Percentiles rank a stretch among this genome's conserved stretches.
Evolutionary conservation across 352 stramenopile species (phyloP).

Genomic region (Peronospora destructor): DNA sequence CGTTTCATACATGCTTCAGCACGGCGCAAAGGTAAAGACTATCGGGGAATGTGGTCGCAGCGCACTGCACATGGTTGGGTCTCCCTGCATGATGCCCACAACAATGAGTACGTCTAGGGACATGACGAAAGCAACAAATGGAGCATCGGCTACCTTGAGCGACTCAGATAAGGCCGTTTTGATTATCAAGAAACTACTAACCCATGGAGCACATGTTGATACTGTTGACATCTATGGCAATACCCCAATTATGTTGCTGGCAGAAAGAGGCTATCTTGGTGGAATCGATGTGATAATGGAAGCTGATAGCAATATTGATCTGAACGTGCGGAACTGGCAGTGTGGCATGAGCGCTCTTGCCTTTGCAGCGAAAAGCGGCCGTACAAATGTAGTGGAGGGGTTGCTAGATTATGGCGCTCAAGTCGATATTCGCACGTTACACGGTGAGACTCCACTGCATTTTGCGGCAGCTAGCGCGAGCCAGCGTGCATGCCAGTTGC

Average conservation of each 20-base stretch:
- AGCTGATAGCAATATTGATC: slow-evolving; percentile 52
- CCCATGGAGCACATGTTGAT: slow-evolving; percentile 58
- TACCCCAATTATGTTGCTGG: slow-evolving; percentile 74
- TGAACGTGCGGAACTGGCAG: slow-evolving; percentile 80
- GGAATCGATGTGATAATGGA: slow-evolving; percentile 75
- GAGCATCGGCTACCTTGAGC: slow-evolving; percentile 26
- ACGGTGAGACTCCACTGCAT: slow-evolving; percentile 71
- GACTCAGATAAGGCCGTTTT: slow-evolving; percentile 56
- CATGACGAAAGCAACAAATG: slow-evolving; percentile 22
- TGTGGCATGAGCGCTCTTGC: slow-evolving; percentile 68
- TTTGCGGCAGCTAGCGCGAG: slow-evolving; percentile 66
- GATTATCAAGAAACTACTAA: slow-evolving; percentile 79
- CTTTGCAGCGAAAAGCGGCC: slow-evolving; percentile 60
- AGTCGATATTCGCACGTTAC: slow-evolving; percentile 50
- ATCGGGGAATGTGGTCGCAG: slow-evolving; percentile 63
- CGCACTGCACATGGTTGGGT: slow-evolving; percentile 73
- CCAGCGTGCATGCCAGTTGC: slow-evolving; percentile 50
- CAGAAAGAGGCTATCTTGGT: slow-evolving; percentile 58
- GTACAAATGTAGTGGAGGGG: slow-evolving; percentile 64
- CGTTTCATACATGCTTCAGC: slow-evolving; percentile 82
- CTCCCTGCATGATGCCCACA: slow-evolving; percentile 54
- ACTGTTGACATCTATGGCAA: slow-evolving; percentile 77
- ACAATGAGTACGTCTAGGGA: slow-evolving; percentile 29
- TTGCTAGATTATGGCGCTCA: slow-evolving; percentile 78
- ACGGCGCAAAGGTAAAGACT: slow-evolving; percentile 72